A percentile compares a stretch with the other conserved stretches of the same genome.
These are phyloP conservation scores for Xylaria sp. DNA, from an alignment of 2,329 filamentous ascomycete genomes.

Conservation along the genomic window DNA sequence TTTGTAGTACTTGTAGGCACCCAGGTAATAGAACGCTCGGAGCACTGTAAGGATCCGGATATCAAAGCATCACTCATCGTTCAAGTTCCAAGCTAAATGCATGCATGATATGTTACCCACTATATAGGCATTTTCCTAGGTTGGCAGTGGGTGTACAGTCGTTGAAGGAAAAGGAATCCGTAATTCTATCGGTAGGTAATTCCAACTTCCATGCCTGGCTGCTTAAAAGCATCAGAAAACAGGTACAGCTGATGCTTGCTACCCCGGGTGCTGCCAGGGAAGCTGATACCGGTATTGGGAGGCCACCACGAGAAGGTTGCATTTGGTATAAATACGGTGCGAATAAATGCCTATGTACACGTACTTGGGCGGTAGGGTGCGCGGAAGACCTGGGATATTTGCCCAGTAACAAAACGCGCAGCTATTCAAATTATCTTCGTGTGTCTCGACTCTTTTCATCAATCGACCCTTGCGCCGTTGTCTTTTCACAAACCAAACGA, in stretches of 20 bases:
- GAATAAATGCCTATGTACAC: too few relatives aligned
- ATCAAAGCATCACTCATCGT: neutral
- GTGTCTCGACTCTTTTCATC: neutral
- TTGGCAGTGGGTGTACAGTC: too few relatives aligned
- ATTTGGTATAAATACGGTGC: too few relatives aligned
- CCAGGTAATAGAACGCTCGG: slow-evolving; percentile 7
- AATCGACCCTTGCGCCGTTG: neutral
- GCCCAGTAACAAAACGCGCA: neutral
- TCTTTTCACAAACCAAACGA: slow-evolving; percentile 17
- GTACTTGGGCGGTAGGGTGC: neutral
- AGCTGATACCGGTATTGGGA: too few relatives aligned
- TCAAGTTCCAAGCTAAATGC: neutral
- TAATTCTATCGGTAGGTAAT: too few relatives aligned
- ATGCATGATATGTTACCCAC: slow-evolving; percentile 1
- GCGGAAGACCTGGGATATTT: neutral
- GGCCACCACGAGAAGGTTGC: too few relatives aligned
- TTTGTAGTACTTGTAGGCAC: too few relatives aligned
- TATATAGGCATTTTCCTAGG: neutral
- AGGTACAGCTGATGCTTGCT: too few relatives aligned
- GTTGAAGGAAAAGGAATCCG: too few relatives aligned
- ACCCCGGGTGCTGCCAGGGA: too few relatives aligned
- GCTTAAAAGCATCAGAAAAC: too few relatives aligned
- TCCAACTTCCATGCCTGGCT: too few relatives aligned
- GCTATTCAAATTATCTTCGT: neutral
- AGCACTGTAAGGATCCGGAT: slow-evolving; percentile 10